These are phyloP conservation scores for Mycotypha africana DNA, from an alignment of 371 early-diverging fungal genomes.

Conservation along the genomic window DNA sequence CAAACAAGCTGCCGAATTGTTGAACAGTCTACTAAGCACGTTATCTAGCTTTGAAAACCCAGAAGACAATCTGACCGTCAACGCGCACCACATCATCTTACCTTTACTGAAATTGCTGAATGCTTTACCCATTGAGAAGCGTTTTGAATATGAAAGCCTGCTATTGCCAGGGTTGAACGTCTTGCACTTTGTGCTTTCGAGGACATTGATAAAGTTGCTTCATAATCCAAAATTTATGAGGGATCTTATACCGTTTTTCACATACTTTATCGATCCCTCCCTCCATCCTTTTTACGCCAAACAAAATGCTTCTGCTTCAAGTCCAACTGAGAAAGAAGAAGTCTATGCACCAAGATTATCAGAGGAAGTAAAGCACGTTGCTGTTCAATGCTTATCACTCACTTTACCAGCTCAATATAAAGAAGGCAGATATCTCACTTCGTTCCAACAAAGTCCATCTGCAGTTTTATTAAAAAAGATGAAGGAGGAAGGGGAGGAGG, in stretches of 20 bases:
- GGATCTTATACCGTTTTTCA: conserved; percentile 7
- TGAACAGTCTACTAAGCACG: too few species aligned
- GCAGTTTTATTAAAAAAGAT: conserved; percentile 9
- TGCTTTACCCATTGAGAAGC: too few species aligned
- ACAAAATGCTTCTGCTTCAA: too few species aligned
- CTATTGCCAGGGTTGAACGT: conserved; percentile 10
- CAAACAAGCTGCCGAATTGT: too few species aligned
- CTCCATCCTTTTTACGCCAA: too few species aligned
- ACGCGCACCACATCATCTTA: too few species aligned
- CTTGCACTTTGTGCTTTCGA: conserved; percentile 12
- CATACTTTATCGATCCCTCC: background rate
- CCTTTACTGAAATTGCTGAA: too few species aligned
- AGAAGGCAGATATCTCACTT: conserved; percentile 7
- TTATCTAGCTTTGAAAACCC: too few species aligned
- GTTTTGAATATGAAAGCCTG: background rate
- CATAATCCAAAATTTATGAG: conserved; percentile 1
- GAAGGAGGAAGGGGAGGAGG: conserved; percentile 2
- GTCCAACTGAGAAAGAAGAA: background rate
- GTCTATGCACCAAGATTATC: background rate
- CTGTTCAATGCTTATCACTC: conserved; percentile 30
- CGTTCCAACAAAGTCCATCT: conserved; percentile 4
- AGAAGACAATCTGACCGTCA: too few species aligned
- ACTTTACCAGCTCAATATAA: conserved; percentile 18
- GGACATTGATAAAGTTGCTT: conserved; percentile 3
- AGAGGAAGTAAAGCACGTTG: conserved; percentile 35